Evolutionary conservation across 2,329 filamentous ascomycete species (phyloP).

Genomic region (Fusarium begoniae): DNA sequence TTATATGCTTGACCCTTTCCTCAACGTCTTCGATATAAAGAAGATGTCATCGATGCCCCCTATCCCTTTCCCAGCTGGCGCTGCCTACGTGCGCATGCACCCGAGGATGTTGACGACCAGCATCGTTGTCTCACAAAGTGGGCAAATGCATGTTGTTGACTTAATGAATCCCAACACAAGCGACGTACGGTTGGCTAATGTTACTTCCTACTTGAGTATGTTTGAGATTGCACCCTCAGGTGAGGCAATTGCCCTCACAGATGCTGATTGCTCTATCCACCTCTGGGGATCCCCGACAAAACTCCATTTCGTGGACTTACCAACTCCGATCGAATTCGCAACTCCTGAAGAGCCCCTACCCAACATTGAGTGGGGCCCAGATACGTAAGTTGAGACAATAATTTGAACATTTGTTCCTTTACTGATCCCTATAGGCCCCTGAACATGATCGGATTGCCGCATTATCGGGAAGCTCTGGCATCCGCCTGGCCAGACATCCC

Average conservation of each 20-base stretch:
- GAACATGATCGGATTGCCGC: slow-evolving; percentile 88
- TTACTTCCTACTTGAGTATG: slow-evolving; percentile 76
- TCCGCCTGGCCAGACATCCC: slow-evolving; percentile 91
- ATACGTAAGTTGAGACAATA: slow-evolving; percentile 65
- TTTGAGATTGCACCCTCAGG: slow-evolving; percentile 90
- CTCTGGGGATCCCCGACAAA: slow-evolving; percentile 90
- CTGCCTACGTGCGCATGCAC: slow-evolving; percentile 95
- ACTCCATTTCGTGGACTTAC: slow-evolving; percentile 85
- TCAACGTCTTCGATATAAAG: slow-evolving; percentile 96
- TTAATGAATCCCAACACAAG: slow-evolving; percentile 92
- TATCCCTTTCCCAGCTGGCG: slow-evolving; percentile 90
- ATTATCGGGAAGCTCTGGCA: slow-evolving; percentile 86
- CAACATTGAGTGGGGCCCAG: slow-evolving; percentile 73
- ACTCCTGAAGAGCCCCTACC: slow-evolving; percentile 68
- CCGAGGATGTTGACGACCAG: slow-evolving; percentile 94
- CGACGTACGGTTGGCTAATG: slow-evolving; percentile 83
- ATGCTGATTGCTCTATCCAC: slow-evolving; percentile 80
- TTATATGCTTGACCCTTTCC: slow-evolving; percentile 88
- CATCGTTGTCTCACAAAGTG: slow-evolving; percentile 89
- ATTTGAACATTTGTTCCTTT: neutral
- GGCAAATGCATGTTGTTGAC: slow-evolving; percentile 95
- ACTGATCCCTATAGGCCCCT: slow-evolving; percentile 66
- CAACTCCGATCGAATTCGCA: slow-evolving; percentile 80
- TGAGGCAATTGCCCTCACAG: slow-evolving; percentile 83
- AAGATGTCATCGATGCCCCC: slow-evolving; percentile 87